These are phyloP conservation scores for Geotrichum fermentans DNA, from an alignment of 1,139 yeast genomes.

Conservation along the genomic window DNA sequence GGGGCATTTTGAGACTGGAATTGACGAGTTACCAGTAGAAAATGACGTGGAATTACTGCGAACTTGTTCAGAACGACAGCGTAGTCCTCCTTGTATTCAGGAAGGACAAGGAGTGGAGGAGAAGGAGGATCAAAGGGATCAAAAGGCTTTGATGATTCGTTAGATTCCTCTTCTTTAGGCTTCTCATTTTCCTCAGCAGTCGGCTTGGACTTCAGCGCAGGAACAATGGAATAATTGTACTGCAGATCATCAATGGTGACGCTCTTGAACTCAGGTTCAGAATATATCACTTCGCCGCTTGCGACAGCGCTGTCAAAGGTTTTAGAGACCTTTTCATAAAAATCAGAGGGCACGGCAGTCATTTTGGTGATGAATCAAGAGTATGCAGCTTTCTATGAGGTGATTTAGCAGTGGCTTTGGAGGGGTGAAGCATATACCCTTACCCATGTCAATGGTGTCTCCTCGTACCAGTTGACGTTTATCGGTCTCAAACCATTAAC, in stretches of 20 bases:
- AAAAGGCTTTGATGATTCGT: constrained; percentile 34
- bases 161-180: constrained; percentile 26
- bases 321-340: constrained; percentile 25
- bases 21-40: constrained; percentile 68
- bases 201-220: constrained; percentile 58
- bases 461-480: too few relatives aligned
- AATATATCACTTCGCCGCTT: constrained; percentile 32
- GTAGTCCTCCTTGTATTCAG: constrained; percentile 52
- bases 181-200: constrained; percentile 14
- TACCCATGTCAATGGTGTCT: too few relatives aligned
- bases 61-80: constrained; percentile 75
- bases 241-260: constrained; percentile 35
- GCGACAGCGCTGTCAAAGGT: constrained; percentile 37
- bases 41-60: constrained; percentile 76
- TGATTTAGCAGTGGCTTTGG: too few relatives aligned
- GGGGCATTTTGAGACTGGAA: constrained; percentile 70
- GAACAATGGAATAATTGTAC: constrained; percentile 42
- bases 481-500: too few relatives aligned
- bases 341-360: constrained; percentile 14
- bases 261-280: constrained; percentile 29
- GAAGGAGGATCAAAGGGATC: constrained; percentile 84
- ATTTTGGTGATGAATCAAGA: neutral
- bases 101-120: constrained; percentile 61
- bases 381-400: too few relatives aligned
- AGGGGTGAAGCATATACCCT: too few relatives aligned